Conservation (phyloP, 2,329 filamentous ascomycete species). For the Aureobasidium melanogenum region DNA sequence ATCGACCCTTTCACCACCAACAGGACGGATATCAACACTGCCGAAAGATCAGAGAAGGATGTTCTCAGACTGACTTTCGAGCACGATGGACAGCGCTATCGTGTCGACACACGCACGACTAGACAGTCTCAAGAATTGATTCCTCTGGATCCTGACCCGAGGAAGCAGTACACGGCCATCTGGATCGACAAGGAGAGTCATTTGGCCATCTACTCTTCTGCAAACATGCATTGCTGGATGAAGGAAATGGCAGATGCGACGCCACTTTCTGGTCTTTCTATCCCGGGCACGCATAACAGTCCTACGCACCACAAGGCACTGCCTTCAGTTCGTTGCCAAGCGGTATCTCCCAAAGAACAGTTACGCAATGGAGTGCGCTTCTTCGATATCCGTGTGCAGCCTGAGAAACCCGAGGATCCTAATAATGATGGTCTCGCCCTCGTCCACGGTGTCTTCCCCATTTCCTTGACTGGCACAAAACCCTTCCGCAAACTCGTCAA, state of each 20-base stretch:
- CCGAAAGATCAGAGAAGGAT: conserved; percentile 49
- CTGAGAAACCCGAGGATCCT: conserved; percentile 46
- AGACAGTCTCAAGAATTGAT: conserved; percentile 29
- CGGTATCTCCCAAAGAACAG: conserved; percentile 66
- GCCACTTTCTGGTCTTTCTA: conserved; percentile 71
- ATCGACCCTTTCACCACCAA: conserved; percentile 61
- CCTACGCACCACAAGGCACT: conserved; percentile 77
- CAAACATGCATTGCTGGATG: conserved; percentile 73
- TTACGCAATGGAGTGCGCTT: conserved; percentile 87
- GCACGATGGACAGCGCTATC: conserved; percentile 54
- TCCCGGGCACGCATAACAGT: conserved; percentile 93
- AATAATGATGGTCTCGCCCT: conserved; percentile 61
- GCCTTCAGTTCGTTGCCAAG: conserved; percentile 89
- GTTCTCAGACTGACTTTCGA: conserved; percentile 68
- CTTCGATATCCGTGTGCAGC: conserved; percentile 80
- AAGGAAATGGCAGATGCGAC: conserved; percentile 59
- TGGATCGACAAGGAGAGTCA: conserved; percentile 32
- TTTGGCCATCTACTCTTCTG: conserved; percentile 59
- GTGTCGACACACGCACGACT: conserved; percentile 60
- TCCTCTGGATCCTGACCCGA: conserved; percentile 31
- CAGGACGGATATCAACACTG: conserved; percentile 52
- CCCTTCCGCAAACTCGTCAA: conserved; percentile 66
- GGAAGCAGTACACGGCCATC: conserved; percentile 33
- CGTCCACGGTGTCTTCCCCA: conserved; percentile 83
- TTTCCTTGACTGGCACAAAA: conserved; percentile 73